A percentile compares a stretch with the other conserved stretches of the same genome.
phyloP scores from a whole-genome alignment of 768 basidiomycete species.

The Pisolithus marmoratus region DNA sequence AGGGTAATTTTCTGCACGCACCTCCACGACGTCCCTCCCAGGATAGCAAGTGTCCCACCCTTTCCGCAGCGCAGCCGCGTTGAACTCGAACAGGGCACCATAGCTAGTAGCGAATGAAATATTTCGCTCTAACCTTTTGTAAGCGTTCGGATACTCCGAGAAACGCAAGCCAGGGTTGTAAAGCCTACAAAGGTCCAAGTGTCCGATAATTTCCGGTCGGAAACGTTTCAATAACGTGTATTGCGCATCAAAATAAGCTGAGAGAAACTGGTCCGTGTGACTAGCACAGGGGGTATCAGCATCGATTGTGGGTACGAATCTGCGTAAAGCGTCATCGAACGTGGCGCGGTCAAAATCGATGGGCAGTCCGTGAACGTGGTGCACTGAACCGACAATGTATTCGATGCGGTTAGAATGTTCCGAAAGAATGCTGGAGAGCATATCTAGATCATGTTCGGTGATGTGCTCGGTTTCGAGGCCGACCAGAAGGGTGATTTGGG shows the following conservation, averaged over 20 bases:
- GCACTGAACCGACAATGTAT: slow-evolving; percentile 89
- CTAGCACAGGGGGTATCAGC: slow-evolving; percentile 17
- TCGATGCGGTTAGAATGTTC: slow-evolving; percentile 53
- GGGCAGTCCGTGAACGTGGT: slow-evolving; percentile 82
- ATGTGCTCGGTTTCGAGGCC: slow-evolving; percentile 94
- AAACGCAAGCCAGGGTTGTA: slow-evolving; percentile 64
- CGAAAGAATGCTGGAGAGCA: slow-evolving; percentile 48
- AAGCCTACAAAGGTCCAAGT: slow-evolving; percentile 88
- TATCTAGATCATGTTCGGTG: slow-evolving; percentile 56
- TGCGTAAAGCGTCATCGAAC: slow-evolving; percentile 55
- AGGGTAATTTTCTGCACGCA: slow-evolving; percentile 31
- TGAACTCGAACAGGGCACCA: slow-evolving; percentile 90
- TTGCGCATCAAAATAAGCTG: slow-evolving; percentile 83
- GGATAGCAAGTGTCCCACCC: slow-evolving; percentile 87
- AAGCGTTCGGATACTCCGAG: slow-evolving; percentile 51
- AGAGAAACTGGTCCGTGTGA: slow-evolving; percentile 45
- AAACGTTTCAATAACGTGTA: slow-evolving; percentile 61
- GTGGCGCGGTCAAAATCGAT: slow-evolving; percentile 87
- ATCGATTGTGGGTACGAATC: slow-evolving; percentile 25
- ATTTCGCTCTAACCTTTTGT: slow-evolving; percentile 69
- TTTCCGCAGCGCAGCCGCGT: slow-evolving; percentile 89
- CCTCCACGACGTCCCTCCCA: slow-evolving; percentile 68
- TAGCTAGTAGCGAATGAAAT: slow-evolving; percentile 65
- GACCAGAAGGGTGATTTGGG: slow-evolving; percentile 70
- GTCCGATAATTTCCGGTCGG: slow-evolving; percentile 86